A percentile compares a stretch with the other conserved stretches of the same genome.
These are phyloP conservation scores for Symbiodinium pilosum DNA, from an alignment of 73 alveolate genomes.

Conservation along the genomic window DNA sequence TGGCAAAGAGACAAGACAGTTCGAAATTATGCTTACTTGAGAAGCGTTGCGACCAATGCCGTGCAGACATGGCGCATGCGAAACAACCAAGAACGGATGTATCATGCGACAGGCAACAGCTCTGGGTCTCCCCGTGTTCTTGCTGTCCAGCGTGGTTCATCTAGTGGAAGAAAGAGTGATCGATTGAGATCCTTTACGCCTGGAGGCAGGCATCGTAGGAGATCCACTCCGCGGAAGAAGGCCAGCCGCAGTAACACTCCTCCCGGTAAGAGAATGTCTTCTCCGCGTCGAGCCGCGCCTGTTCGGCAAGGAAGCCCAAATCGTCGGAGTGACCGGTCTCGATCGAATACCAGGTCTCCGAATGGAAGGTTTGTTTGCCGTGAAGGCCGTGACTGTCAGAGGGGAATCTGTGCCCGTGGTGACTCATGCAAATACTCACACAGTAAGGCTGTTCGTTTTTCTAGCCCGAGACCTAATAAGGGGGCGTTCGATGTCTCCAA, in stretches of 20 bases:
- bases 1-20: background rate
- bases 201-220: background rate
- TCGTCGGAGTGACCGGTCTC: too few species aligned
- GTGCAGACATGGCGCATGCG: background rate
- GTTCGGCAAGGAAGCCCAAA: too few species aligned
- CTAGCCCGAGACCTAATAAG: too few species aligned
- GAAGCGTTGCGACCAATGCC: background rate
- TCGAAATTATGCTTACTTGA: background rate
- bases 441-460: background rate
- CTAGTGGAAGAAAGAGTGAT: background rate
- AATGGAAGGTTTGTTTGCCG: background rate
- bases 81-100: background rate
- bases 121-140: background rate
- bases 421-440: background rate
- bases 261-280: background rate
- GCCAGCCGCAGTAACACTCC: background rate
- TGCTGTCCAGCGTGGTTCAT: background rate
- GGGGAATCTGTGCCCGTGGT: background rate
- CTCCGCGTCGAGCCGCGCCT: background rate
- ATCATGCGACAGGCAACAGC: background rate
- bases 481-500: background rate
- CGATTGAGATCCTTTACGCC: background rate
- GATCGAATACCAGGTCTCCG: background rate
- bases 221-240: background rate
- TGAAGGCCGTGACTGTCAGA: background rate